Evolutionary conservation across 768 basidiomycete species (phyloP), one percentile per base, ranked within the genome.

Genomic region (Amanita muscaria): DNA sequence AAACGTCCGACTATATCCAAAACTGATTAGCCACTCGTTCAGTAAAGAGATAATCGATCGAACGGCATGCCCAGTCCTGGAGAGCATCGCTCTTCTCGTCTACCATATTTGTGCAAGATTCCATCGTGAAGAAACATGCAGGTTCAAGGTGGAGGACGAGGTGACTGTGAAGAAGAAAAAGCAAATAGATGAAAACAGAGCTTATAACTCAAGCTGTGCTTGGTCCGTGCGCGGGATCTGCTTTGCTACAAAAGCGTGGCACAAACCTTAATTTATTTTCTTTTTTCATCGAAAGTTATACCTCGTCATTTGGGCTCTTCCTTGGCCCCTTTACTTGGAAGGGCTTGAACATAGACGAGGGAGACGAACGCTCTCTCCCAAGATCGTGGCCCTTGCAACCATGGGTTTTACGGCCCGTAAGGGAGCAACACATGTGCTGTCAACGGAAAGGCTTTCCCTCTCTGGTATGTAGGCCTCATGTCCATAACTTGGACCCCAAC

Each of bases 31-130:
- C 79, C 81, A 69, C 68, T 57, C 64, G 56, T 69, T 67, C 77
- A 62, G 61, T 74, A 51, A 56, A 51, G 53, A 49, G 53, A 56
- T 48, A 56, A 56, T 48, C 70, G 72, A 59, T 37, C 43, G 66
- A 70, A 75, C 72, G 77, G 72, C 79, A 83, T 80, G 81, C 81
- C 81, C 80, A 83, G 80, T 64, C 67, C 66, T 55, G 70, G 75
- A 35, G 21, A 52, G 48, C 47, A 47, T 69, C 53, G 41, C 49
- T 79, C 68, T 80, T 55, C 77, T 76, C 78, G 69, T 46, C 63
- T 49, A 49, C 60, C 58, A 34, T 41, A 9, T 15, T 24, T 15
- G 8, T 37, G 35, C 35, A 29, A n/a, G 5, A 33, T 27, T 25
- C 48, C 59, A 49, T 47, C 47, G 43, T 35, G 44, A 54, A 46